Conservation (phyloP, 768 basidiomycete genomes). For the Phanerochaete carnosa region DNA sequence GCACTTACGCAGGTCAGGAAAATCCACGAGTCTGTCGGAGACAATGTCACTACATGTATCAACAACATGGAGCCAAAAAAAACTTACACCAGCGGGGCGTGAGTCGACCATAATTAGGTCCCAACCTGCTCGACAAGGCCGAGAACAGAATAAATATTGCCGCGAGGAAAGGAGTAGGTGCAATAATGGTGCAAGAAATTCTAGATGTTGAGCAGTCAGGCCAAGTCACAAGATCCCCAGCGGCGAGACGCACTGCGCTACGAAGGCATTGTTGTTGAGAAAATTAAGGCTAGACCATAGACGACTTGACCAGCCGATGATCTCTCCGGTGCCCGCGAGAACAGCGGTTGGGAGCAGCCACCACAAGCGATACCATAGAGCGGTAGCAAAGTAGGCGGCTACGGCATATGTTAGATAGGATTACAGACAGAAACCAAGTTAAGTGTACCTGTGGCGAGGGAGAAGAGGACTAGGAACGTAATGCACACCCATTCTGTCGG, state of each 20-base stretch:
- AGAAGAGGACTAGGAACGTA: slow-evolving; percentile 34
- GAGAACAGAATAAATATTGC: slow-evolving; percentile 61
- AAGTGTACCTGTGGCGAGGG: slow-evolving; percentile 25
- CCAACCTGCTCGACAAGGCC: slow-evolving; percentile 40
- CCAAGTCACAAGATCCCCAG: not conserved
- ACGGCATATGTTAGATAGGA: not conserved
- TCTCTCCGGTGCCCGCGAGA: slow-evolving; percentile 30
- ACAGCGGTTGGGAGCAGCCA: slow-evolving; percentile 32
- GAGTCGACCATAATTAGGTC: slow-evolving; percentile 44
- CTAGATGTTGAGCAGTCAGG: slow-evolving; percentile 24
- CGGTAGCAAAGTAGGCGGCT: slow-evolving; percentile 26
- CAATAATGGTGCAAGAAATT: slow-evolving; percentile 50
- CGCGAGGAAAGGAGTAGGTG: slow-evolving; percentile 54
- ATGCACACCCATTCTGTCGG: slow-evolving; percentile 35
- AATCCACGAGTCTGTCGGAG: slow-evolving; percentile 36
- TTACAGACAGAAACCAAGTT: not conserved
- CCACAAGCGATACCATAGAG: slow-evolving; percentile 29
- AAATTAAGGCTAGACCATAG: slow-evolving; percentile 31
- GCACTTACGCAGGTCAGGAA: slow-evolving; percentile 35
- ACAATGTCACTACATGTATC: not conserved
- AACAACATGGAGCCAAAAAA: not conserved
- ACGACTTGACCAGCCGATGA: slow-evolving; percentile 36
- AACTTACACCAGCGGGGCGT: slow-evolving; percentile 40
- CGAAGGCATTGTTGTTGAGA: slow-evolving; percentile 28
- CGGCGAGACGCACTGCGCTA: slow-evolving; percentile 35